Conservation (phyloP, 768 basidiomycete genomes). For the Pulveroboletus sp. region DNA sequence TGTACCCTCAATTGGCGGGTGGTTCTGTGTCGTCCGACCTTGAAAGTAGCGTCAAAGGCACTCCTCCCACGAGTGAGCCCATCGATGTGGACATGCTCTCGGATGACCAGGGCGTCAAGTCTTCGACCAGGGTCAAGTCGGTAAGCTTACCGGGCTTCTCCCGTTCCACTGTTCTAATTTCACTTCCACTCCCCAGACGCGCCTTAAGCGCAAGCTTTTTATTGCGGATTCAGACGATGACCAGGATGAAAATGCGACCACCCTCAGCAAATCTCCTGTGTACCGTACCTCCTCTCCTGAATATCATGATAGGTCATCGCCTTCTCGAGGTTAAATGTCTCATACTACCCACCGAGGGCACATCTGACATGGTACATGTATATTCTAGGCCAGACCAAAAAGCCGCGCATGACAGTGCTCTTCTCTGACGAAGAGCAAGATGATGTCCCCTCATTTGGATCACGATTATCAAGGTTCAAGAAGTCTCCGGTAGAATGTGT, state of each 20-base stretch:
- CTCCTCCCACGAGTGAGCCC: conserved; percentile 74
- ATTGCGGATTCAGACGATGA: conserved; percentile 74
- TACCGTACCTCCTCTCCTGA: conserved; percentile 28
- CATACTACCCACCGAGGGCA: neutral
- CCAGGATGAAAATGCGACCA: conserved; percentile 9
- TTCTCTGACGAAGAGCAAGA: conserved; percentile 48
- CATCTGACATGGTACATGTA: conserved; percentile 6
- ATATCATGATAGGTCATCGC: conserved; percentile 24
- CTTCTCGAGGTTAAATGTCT: conserved; percentile 21
- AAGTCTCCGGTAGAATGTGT: conserved; percentile 57
- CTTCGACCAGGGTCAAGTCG: conserved; percentile 27
- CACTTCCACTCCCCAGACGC: conserved; percentile 24
- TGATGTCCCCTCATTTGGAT: conserved; percentile 45
- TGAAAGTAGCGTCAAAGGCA: conserved; percentile 44
- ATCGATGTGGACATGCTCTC: conserved; percentile 73
- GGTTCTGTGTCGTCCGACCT: conserved; percentile 45
- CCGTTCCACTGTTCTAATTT: neutral
- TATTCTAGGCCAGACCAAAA: conserved; percentile 48
- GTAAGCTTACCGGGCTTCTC: conserved; percentile 25
- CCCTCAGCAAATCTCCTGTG: conserved; percentile 8
- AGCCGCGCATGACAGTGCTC: conserved; percentile 50
- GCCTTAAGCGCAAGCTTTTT: conserved; percentile 64
- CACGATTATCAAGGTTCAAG: conserved; percentile 59
- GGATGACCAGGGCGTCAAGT: conserved; percentile 40
- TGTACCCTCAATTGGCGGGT: conserved; percentile 38